Evolutionary conservation across 2,329 filamentous ascomycete species (phyloP), one percentile per base, ranked within the genome.

Genomic region (Colletotrichum ledebouriae): DNA sequence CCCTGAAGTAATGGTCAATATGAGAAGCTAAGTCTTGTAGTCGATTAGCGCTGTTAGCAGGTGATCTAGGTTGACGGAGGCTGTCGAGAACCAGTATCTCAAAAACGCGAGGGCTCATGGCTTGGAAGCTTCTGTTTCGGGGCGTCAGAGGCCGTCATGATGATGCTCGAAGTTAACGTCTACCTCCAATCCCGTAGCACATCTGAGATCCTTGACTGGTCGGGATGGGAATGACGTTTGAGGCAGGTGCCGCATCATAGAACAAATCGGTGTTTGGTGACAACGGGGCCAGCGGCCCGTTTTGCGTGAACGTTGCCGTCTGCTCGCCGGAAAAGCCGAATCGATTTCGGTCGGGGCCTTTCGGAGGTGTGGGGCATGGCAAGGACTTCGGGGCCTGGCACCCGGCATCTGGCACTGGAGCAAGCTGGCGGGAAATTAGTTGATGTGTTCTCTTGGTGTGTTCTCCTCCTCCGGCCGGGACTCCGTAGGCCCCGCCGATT

Each of bases 61-160:
- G 34, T 78, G 74, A 42, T 78, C 76, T 1, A 77, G 71, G 65
- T 76, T 76, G 50, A 78, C 75, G 0, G 76, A 76, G 1, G 74
- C 75, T 3, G 52, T 59, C 5, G 63, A 72, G 63, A 77, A 76
- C 53, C 71, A 69, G 64, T 76, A 76, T 10, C 66, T 75, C 17
- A 77, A 33, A 22, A 73, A 74, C 2, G 75, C 75, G 58, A 70
- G 76, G 56, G 73, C 70, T 4, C 73, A 74, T 9, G 70, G 11
- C n/a, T 41, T 55, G 7, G 52, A 37, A 9, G 52, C 34, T 6
- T 41, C 52, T 55, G 1, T 1, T n/a, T 4, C 17, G 1, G 6
- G 2, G n/a, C 39, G 34, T 55, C 1, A 41, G 17, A 0, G n/a
- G 39, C 33, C 20, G 12, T 9, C 10, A 2, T 4, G 12, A 37